phyloP scores from a whole-genome alignment of 108 stramenopile species.

The Licmophora abbreviata region DNA sequence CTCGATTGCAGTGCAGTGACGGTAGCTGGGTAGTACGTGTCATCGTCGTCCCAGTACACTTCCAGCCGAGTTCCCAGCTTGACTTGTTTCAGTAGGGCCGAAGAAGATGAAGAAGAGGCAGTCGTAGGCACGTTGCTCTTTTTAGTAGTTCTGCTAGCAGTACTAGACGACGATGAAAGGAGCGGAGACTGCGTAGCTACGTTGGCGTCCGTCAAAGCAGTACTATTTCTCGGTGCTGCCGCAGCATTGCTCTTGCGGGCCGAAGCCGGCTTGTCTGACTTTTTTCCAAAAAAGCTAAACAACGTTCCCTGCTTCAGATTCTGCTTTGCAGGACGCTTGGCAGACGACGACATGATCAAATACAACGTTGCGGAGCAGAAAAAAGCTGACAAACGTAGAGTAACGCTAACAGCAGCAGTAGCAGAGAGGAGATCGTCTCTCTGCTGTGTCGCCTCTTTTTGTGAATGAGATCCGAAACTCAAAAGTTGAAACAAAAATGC shows the following conservation, averaged over 20 bases:
- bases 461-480: too few species aligned
- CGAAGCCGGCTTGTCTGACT: slow-evolving; percentile 11
- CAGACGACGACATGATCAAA: slow-evolving; percentile 2
- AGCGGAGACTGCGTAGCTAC: background rate
- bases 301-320: slow-evolving; percentile 41
- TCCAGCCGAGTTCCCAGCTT: slow-evolving; percentile 28
- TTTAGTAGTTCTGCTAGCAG: slow-evolving; percentile 5
- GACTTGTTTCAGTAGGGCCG: slow-evolving; percentile 35
- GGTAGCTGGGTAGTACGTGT: slow-evolving; percentile 39
- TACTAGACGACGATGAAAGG: slow-evolving; percentile 7
- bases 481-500: too few species aligned
- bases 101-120: too few species aligned
- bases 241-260: background rate
- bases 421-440: too few species aligned
- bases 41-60: slow-evolving; percentile 55
- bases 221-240: slow-evolving; percentile 3
- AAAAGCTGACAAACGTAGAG: too few species aligned
- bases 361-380: too few species aligned
- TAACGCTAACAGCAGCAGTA: too few species aligned
- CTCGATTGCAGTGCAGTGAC: too few species aligned
- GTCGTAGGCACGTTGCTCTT: background rate
- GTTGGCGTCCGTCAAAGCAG: background rate
- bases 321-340: slow-evolving; percentile 5
- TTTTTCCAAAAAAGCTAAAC: slow-evolving; percentile 66
- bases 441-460: too few species aligned